Evolutionary conservation across 345 rosid genomes (phyloP), one percentile per base, ranked within the genome.

Genomic region (Euphorbia lathyris): DNA sequence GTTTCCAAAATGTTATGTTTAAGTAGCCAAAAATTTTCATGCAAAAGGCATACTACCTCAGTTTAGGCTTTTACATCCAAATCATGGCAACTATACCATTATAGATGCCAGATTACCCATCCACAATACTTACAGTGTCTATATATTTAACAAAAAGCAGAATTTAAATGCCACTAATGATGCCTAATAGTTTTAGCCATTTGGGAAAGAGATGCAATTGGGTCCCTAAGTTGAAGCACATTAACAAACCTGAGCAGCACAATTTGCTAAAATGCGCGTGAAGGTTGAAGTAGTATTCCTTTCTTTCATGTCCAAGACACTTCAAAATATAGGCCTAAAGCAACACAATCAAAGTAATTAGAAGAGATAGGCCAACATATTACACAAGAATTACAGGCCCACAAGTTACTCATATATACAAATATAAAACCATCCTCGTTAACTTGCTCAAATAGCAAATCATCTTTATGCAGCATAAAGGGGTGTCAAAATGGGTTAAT

Each of bases 211-310:
- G 29, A 62, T 22, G 16, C 16, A 22, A 22, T 25, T 38, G 26
- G 58, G 59, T 17, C 32, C 72, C 68, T 48, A 11, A 59, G 6
- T 42, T 48, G 42, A 66, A 67, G 58, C 63, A 48, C 9, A 30
- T n/a, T 34, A 48, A 78, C 86, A 57, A 77, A 91, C 97, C 98
- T 89, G 94, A 0, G 83, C 82, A 55, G 93, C 72, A 79, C 97
- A 95, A 70, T 86, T 91, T n/a, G 77, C 82, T 79, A 91, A 83
- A 79, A 95, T 80, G 72, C 92, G 90, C 70, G 76, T 86, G 34
- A 91, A 88, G 59, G 81, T 68, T 32, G 97, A 86, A 36, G 80
- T 75, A 52, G 89, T 68, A 58, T 80, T 88, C 74, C 80, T 94
- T 71, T 91, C 97, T 83, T 86, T 91, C 98, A 94, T 94, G 63